Base-by-base conservation (phyloP, 2,329 filamentous ascomycete species). In the Parasarocladium wereldwijsianum region DNA sequence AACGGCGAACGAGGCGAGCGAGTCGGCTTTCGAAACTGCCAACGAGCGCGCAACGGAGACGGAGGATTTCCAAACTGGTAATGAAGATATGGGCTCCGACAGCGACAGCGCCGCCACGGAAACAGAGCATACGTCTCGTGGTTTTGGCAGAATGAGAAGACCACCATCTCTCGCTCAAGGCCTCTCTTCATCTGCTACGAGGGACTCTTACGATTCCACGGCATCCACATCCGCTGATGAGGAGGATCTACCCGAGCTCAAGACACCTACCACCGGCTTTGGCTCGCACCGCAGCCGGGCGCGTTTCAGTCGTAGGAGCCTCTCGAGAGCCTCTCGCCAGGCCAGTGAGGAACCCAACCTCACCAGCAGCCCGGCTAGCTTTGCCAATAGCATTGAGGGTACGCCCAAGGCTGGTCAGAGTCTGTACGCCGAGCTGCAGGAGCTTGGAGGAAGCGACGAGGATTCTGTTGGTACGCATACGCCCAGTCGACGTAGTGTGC, bases 11-110 rank as follows among this genome's bases (percentile, higher is more conserved):
- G 85, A 93, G 46, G 71, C 69, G 2, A 72, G 64, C 39, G 72
- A 77, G 37, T 70, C 66, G 13, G 69, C 66, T 7, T 76, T 76
- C 37, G 70, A 74, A 45, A 76, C 70, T 2, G 71, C 70, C 15
- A 82, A 92, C 44, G 87, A 94, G 52, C 73, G 74, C 17, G 70
- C 63, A 9, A 93, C 84, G 0, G 86, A 93, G 55, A 93, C 85
- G 8, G 87, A 96, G 41, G 84, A 84, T 38, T 96, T 96, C 70
- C 81, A 93, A 50, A 94, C 87, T 4, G 85, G 82, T n/a, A 71
- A 75, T 11, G 90, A 96, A 43, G 80, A 83, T 14, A 55, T 74
- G 31, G 85, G 76, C 45, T 79, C 73, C 33, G 83, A 84, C 36
- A 79, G 85, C 40, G 64, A 55, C 4, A 61, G 80, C 27, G 93